phyloP scores from a whole-genome alignment of 2,329 filamentous ascomycete genomes.

The Diplodia sapinea region DNA sequence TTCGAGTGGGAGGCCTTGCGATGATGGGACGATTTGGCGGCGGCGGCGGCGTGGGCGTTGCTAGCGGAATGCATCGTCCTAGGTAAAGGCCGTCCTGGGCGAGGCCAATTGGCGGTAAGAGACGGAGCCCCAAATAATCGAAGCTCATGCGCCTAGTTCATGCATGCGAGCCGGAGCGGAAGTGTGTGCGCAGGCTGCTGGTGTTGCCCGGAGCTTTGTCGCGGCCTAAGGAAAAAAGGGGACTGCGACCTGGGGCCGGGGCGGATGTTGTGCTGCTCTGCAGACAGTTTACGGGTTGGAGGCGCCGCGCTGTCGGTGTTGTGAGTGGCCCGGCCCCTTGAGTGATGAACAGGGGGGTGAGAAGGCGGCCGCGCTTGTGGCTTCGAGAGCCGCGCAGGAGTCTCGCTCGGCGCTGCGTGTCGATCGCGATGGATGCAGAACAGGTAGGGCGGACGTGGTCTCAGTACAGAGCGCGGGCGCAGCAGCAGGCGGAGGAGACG shows the following conservation, averaged over 20 bases:
- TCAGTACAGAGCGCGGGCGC: not conserved
- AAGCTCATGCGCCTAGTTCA: slow-evolving; percentile 32
- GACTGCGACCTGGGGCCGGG: slow-evolving; percentile 24
- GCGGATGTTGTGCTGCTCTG: slow-evolving; percentile 28
- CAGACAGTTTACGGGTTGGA: slow-evolving; percentile 27
- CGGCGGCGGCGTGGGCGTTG: slow-evolving; percentile 33
- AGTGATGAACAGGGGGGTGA: slow-evolving; percentile 23
- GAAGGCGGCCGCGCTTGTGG: slow-evolving; percentile 26
- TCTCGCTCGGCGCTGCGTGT: slow-evolving; percentile 23
- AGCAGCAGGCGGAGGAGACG: not conserved
- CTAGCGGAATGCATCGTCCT: slow-evolving; percentile 31
- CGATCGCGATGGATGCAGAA: slow-evolving; percentile 23
- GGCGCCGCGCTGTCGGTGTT: slow-evolving; percentile 22
- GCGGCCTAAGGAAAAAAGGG: slow-evolving; percentile 24
- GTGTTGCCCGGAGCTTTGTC: slow-evolving; percentile 20
- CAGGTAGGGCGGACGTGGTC: not conserved
- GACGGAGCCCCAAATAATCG: slow-evolving; percentile 28
- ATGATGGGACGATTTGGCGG: slow-evolving; percentile 34
- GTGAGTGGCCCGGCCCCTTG: slow-evolving; percentile 27
- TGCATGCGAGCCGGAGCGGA: slow-evolving; percentile 31
- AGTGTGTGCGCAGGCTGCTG: slow-evolving; percentile 29
- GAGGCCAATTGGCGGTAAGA: slow-evolving; percentile 38
- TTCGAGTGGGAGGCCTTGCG: slow-evolving; percentile 49
- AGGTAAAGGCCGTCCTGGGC: slow-evolving; percentile 26
- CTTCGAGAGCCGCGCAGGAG: slow-evolving; percentile 26